Percentiles rank a stretch among this genome's conserved stretches.
These are phyloP conservation scores for Fonsecaea multimorphosa DNA, from an alignment of 2,329 filamentous ascomycete genomes.

Conservation along the genomic window DNA sequence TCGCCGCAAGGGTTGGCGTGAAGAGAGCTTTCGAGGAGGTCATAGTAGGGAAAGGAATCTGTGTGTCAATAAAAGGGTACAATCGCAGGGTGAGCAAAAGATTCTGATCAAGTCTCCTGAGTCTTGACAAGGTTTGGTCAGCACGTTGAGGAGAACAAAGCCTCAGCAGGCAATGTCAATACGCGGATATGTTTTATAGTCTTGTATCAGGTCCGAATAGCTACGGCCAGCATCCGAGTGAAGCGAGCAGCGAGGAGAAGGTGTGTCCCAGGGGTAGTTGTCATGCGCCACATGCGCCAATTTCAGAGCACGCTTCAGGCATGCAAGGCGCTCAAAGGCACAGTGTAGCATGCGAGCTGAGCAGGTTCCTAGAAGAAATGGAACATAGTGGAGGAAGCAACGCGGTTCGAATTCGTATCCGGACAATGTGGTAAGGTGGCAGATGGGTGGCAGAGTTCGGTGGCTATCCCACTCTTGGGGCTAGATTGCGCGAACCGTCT, in stretches of 20 bases:
- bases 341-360: not conserved
- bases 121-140: constrained; percentile 13
- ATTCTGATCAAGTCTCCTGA: constrained; percentile 1
- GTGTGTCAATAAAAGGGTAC: not conserved
- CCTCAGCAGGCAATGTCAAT: not conserved
- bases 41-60: constrained; percentile 25
- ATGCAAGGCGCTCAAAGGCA: not conserved
- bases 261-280: constrained; percentile 10
- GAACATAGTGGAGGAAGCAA: constrained; percentile 8
- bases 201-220: constrained; percentile 3
- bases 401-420: constrained; percentile 14
- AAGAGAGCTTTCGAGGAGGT: constrained; percentile 33
- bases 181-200: constrained; percentile 4
- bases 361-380: not conserved
- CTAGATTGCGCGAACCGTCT: not conserved
- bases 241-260: constrained; percentile 11
- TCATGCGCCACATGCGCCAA: constrained; percentile 21
- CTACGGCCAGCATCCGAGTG: not conserved
- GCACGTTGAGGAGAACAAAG: not conserved
- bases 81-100: constrained; percentile 1
- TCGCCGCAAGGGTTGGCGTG: constrained; percentile 31
- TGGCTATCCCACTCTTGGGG: not conserved
- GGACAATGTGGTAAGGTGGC: not conserved
- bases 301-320: constrained; percentile 16
- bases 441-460: not conserved